These are phyloP conservation scores for Tephrocybe sp. DNA, from an alignment of 768 basidiomycete genomes.

Conservation along the genomic window DNA sequence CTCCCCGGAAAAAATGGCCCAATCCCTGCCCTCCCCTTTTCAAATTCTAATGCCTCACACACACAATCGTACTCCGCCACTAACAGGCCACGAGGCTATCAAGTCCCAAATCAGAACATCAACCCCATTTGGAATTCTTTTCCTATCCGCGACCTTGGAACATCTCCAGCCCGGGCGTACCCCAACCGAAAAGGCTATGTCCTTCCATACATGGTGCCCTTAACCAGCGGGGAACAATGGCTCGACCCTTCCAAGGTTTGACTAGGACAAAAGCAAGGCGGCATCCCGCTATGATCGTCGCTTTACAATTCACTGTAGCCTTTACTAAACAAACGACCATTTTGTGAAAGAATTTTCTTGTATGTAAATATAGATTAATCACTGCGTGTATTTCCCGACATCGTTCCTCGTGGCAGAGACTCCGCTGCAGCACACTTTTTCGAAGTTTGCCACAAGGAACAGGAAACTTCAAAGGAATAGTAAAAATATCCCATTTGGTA, in stretches of 20 bases:
- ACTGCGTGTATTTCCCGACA: neutral
- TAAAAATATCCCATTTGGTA: neutral
- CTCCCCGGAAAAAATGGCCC: too few species aligned
- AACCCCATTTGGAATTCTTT: constrained; percentile 7
- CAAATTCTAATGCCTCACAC: neutral
- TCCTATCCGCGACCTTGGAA: neutral
- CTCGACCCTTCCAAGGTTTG: neutral
- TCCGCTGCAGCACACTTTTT: neutral
- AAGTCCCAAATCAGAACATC: constrained; percentile 15
- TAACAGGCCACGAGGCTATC: constrained; percentile 7
- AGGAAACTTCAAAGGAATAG: constrained; percentile 10
- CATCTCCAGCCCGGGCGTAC: neutral
- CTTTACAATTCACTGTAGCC: too few species aligned
- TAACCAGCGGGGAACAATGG: neutral
- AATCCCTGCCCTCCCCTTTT: too few species aligned
- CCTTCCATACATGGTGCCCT: neutral
- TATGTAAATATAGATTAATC: neutral
- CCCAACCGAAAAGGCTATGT: too few species aligned
- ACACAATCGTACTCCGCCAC: neutral
- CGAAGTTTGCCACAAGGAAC: neutral
- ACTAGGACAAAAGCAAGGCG: neutral
- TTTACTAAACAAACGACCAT: too few species aligned
- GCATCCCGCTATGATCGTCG: neutral
- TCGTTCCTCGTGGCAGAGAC: neutral
- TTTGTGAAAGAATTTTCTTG: too few species aligned